Base-by-base conservation (phyloP, 2,329 filamentous ascomycete genomes). In the Fusarium metavorans region DNA sequence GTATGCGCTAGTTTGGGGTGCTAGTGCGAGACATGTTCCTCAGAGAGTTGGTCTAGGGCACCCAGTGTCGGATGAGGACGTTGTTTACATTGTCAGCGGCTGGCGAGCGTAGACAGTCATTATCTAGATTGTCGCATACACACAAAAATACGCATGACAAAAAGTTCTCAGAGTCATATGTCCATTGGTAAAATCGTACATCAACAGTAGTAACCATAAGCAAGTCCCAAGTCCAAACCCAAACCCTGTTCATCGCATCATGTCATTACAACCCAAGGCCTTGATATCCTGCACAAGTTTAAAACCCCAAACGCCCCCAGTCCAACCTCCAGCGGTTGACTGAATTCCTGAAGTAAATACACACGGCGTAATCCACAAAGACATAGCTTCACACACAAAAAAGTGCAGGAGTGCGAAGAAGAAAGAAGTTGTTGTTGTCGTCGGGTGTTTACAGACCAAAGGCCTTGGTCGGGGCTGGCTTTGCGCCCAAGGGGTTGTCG, bases 1-100 rank as follows among this genome's bases (percentile, higher is more conserved):
- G 87, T 98, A 98, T 85, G 97, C 97, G 4, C 85, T 98, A 76
- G 97, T 99, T 0, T 99, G 97, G 97, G 97, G 97, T 6, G 95
- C 95, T 20, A 98, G 96, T 83, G 97, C 97, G 39, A 92, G 95
- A 79, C 97, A 99, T 87, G 88, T 98, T 39, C 97, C 97, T 39
- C 97, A 99, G 87, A 88, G 97, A 72, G 96, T 98, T 41, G 97
- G 97, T 1, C 83, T 99, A 79, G 87, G 90, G 8, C 97, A 99
- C 87, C 80, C 90, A 14, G 95, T 99, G 52, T 85, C 88, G 2
- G 91, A 93, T 73, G 91, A 92, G 81, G 91, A 92, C 79, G 91
- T 92, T 20, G 91, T 92, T 60, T 92, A 91, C 78, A 92, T 93
- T 80, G 88, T 91, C 63, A 92, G 88, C 76, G 90, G 86, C 50